These are phyloP conservation scores for Rickenella mellea DNA, from an alignment of 768 basidiomycete genomes.

Conservation along the genomic window DNA sequence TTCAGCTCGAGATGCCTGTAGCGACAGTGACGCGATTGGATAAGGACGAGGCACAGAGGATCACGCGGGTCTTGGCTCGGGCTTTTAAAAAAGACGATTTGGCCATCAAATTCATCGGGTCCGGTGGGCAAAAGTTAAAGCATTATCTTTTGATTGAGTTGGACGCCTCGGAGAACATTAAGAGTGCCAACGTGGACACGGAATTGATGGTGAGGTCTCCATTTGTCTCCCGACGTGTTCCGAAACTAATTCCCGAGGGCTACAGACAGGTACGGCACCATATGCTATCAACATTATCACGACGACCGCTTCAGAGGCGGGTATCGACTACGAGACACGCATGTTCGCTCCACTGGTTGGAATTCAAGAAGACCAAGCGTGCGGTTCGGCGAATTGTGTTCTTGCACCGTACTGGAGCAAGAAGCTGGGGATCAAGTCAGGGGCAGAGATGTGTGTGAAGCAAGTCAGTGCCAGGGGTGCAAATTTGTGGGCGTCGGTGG, in stretches of 20 bases:
- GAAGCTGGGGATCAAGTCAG: conserved; percentile 22
- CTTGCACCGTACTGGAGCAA: conserved; percentile 41
- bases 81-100: conserved; percentile 32
- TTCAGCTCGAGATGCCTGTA: conserved; percentile 29
- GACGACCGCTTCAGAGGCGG: conserved; percentile 18
- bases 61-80: conserved; percentile 22
- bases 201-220: conserved; percentile 28
- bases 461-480: conserved; percentile 47
- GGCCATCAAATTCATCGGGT: conserved; percentile 24
- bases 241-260: too few relatives aligned
- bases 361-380: conserved; percentile 39
- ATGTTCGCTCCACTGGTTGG: conserved; percentile 33
- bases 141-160: conserved; percentile 33
- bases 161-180: conserved; percentile 27
- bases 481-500: conserved; percentile 28
- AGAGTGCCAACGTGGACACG: conserved; percentile 20
- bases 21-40: conserved; percentile 16
- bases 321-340: conserved; percentile 38
- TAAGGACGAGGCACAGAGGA: conserved; percentile 19
- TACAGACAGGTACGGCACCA: not conserved
- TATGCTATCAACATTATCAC: conserved; percentile 29
- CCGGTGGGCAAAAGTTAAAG: conserved; percentile 25
- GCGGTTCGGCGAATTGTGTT: conserved; percentile 44
- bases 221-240: too few relatives aligned
- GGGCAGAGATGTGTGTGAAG: conserved; percentile 28